phyloP scores from a whole-genome alignment of 2,329 filamentous ascomycete genomes.

The Paramyrothecium roridum region DNA sequence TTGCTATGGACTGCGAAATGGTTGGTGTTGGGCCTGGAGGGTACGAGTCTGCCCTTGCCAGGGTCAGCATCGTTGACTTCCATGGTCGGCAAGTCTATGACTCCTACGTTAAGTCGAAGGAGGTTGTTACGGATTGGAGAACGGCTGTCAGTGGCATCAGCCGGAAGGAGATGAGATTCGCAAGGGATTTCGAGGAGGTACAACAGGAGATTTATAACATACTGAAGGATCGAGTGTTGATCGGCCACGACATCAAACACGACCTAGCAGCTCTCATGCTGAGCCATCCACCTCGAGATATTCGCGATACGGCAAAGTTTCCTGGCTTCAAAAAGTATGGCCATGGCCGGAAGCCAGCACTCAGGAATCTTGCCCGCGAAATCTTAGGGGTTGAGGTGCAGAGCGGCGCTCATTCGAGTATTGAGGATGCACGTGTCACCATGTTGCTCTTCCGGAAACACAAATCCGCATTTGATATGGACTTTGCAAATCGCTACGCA shows the following conservation, averaged over 20 bases:
- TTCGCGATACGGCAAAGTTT: conserved; percentile 81
- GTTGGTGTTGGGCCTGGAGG: conserved; percentile 76
- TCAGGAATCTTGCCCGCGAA: conserved; percentile 56
- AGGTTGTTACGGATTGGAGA: conserved; percentile 84
- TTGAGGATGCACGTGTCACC: conserved; percentile 79
- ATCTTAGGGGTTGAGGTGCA: conserved; percentile 62
- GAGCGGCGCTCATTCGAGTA: conserved; percentile 60
- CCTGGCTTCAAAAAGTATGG: conserved; percentile 68
- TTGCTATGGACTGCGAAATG: conserved; percentile 97
- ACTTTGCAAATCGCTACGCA: conserved; percentile 67
- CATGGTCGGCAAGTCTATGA: conserved; percentile 92
- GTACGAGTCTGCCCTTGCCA: conserved; percentile 73
- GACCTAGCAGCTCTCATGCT: conserved; percentile 74
- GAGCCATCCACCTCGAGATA: conserved; percentile 73
- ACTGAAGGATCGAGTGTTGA: conserved; percentile 67
- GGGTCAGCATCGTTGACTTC: conserved; percentile 90
- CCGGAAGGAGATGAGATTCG: conserved; percentile 66
- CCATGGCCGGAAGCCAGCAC: conserved; percentile 64
- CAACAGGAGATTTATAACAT: conserved; percentile 69
- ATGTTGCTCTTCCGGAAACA: conserved; percentile 85
- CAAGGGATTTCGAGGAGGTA: conserved; percentile 71
- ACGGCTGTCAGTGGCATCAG: conserved; percentile 82
- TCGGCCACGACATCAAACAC: conserved; percentile 82
- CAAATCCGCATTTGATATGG: conserved; percentile 81
- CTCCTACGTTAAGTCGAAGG: conserved; percentile 78